Conservation (phyloP, 345 rosid species). For the Salix dunnii region DNA sequence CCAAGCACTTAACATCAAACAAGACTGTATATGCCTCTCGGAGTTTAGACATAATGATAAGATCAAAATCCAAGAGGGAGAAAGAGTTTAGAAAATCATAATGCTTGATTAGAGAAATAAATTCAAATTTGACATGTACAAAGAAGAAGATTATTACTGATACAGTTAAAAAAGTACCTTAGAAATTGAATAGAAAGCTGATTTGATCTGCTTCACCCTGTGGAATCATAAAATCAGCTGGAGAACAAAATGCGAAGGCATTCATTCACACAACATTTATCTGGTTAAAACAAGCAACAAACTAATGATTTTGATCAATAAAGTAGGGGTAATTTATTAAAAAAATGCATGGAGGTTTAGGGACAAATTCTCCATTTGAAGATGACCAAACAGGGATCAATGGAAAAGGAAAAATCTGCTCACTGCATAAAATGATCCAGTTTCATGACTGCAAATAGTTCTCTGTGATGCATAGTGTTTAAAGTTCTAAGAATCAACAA, state of each 20-base stretch:
- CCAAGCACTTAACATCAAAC: not conserved
- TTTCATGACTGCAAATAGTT: not conserved
- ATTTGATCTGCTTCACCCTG: conserved; percentile 90
- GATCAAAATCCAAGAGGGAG: not conserved
- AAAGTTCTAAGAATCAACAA: not conserved
- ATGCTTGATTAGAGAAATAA: not conserved
- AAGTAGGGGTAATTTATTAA: no score
- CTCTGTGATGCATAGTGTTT: not conserved
- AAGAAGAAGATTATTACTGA: not conserved
- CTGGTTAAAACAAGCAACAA: not conserved
- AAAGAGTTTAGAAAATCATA: not conserved
- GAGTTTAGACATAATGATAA: not conserved
- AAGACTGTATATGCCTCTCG: not conserved
- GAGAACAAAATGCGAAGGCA: not conserved
- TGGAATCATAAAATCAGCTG: conserved; percentile 3
- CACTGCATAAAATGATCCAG: not conserved
- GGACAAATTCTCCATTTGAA: no score
- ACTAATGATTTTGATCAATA: not conserved
- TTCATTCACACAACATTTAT: not conserved
- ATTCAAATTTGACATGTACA: not conserved
- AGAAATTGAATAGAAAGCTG: conserved; percentile 78
- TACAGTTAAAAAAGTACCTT: conserved; percentile 41
- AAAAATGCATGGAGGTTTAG: no score
- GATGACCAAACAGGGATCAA: no score
- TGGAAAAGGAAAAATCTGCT: not conserved